A percentile compares a stretch with the other conserved stretches of the same genome.
Conservation (phyloP, 1,284 basidiomycete species). For the Ceratobasidium theobromae region DNA sequence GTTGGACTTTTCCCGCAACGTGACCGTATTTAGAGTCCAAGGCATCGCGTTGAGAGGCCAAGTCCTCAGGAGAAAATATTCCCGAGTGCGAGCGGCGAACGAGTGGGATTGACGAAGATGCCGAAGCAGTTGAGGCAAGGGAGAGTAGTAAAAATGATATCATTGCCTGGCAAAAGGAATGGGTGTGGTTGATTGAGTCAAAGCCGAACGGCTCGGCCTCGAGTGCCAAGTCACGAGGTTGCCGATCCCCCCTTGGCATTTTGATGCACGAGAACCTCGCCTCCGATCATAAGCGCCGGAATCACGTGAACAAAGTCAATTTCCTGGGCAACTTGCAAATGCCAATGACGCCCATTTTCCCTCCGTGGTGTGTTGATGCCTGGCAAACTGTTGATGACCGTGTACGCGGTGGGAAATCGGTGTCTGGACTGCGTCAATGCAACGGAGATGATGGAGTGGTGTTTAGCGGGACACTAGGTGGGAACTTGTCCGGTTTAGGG, state of each 20-base stretch:
- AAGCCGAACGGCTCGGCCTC: too few species aligned
- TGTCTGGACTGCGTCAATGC: neutral
- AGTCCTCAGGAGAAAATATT: constrained; percentile 4
- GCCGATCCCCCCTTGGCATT: too few species aligned
- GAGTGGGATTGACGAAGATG: constrained; percentile 19
- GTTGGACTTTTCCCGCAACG: neutral
- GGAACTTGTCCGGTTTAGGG: neutral
- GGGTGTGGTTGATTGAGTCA: neutral
- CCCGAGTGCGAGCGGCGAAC: constrained; percentile 15
- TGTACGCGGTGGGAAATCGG: constrained; percentile 12
- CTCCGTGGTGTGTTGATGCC: constrained; percentile 1
- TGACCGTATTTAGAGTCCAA: constrained; percentile 10
- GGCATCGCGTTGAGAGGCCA: constrained; percentile 12
- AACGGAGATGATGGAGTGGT: neutral
- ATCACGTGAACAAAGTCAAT: too few species aligned
- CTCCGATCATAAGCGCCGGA: too few species aligned
- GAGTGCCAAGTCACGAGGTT: too few species aligned
- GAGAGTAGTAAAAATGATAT: constrained; percentile 10
- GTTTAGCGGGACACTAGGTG: constrained; percentile 23
- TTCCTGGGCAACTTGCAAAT: too few species aligned
- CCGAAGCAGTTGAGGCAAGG: constrained; percentile 9
- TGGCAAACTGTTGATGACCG: constrained; percentile 28
- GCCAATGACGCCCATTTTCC: constrained; percentile 3
- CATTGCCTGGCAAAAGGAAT: neutral
- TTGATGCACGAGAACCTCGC: too few species aligned